Base-by-base conservation (phyloP, 2,329 filamentous ascomycete species). In the Helminthosporium solani region DNA sequence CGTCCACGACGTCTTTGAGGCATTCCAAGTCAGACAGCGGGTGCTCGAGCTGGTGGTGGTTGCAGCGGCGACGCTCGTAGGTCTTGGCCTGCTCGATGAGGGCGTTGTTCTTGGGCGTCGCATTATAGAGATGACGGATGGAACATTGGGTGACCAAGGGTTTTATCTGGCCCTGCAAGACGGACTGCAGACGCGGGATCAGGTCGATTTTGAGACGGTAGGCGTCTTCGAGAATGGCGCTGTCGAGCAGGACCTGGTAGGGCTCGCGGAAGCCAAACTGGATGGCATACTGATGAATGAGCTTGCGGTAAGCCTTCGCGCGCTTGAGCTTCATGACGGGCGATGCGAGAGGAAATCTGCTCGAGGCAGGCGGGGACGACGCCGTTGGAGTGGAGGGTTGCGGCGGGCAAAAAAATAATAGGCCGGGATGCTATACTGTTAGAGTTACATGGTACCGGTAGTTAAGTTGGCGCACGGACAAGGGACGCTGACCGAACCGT, bases 221-320 rank as follows among this genome's bases (percentile, higher is more conserved):
- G 18, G 90, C 85, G 67, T 95, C 89, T 63, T 82, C 80, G 41
- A 97, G 81, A 60, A 97, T 88, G 54, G 90, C 84, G 48, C 89
- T 88, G 66, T 96, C 91, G 50, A 96, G 84, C 83, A 58, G 56
- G 43, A 58, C 86, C 74, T 97, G 94, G 74, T 96, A 97, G 9
- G 94, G 90, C 73, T 94, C 88, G 58, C 91, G 88, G 71, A 96
- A 96, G 50, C 87, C 86, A 68, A 95, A 96, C 14, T 40, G 39
- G 70, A 92, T 80, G 66, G 85, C 84, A 79, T 91, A 96, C 67
- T 92, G 86, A 73, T 90, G 86, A 85, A 99, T 95, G 64, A 96
- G 84, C 83, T 96, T 96, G 66, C 85, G 83, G 70, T 90, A 90
- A 61, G 86, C 84, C 57, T 67, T 63, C 31, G 60, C 58, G 46